A percentile compares a stretch with the other conserved stretches of the same genome.
Conservation (phyloP, 2,329 filamentous ascomycete species). For the Aureobasidium sp. region DNA sequence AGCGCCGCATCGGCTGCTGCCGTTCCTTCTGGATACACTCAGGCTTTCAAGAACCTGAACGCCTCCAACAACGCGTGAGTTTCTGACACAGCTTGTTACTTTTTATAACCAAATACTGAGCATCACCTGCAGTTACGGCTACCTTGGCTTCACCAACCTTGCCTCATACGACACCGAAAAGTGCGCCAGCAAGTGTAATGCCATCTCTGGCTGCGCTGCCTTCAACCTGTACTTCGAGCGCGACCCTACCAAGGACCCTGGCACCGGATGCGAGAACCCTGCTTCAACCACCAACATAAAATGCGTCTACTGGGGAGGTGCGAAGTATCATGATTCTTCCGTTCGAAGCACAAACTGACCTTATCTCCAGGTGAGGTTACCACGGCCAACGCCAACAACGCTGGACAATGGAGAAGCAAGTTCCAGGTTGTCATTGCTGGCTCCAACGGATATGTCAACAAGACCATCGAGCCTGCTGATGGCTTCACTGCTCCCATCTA, state of each 20-base stretch:
- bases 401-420: slow-evolving; percentile 21
- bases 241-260: slow-evolving; percentile 30
- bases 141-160: slow-evolving; percentile 29
- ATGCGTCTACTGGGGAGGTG: slow-evolving; percentile 27
- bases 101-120: not conserved
- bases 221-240: slow-evolving; percentile 35
- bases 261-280: slow-evolving; percentile 29
- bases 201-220: slow-evolving; percentile 24
- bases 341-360: no score
- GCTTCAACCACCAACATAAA: slow-evolving; percentile 29
- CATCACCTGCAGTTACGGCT: slow-evolving; percentile 19
- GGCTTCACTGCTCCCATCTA: slow-evolving; percentile 21
- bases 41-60: slow-evolving; percentile 24
- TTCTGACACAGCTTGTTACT: not conserved
- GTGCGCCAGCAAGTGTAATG: slow-evolving; percentile 29
- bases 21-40: slow-evolving; percentile 25
- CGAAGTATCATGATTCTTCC: no score
- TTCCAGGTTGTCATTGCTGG: slow-evolving; percentile 30
- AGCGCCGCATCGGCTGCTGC: slow-evolving; percentile 24
- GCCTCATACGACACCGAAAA: slow-evolving; percentile 26
- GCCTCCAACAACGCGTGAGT: slow-evolving; percentile 17
- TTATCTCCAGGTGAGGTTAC: no score
- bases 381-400: slow-evolving; percentile 19
- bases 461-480: slow-evolving; percentile 23
- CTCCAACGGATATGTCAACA: slow-evolving; percentile 28